A percentile compares a stretch with the other conserved stretches of the same genome.
Evolutionary conservation across 352 stramenopile species (phyloP).

Genomic region (Phytophthora capsici): DNA sequence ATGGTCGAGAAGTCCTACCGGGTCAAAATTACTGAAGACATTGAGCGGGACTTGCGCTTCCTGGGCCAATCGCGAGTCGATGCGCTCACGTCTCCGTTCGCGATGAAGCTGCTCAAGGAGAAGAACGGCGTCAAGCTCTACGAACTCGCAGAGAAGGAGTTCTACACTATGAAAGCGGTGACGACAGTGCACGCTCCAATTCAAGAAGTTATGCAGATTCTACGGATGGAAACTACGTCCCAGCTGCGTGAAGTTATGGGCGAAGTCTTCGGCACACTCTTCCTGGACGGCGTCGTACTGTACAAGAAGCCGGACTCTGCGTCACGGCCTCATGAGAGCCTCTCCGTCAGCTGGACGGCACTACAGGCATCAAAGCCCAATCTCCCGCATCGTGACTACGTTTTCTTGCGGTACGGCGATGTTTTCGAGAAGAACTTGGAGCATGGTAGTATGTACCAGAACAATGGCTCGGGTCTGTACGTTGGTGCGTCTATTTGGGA

Average conservation of each 20-base stretch:
- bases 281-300: conserved; percentile 80
- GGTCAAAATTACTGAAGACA: conserved; percentile 77
- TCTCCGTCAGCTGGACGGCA: conserved; percentile 86
- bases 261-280: conserved; percentile 84
- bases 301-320: conserved; percentile 65
- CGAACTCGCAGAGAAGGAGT: conserved; percentile 82
- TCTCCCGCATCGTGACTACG: conserved; percentile 86
- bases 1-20: conserved; percentile 87
- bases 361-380: conserved; percentile 84
- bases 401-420: conserved; percentile 85
- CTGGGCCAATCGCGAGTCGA: conserved; percentile 83
- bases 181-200: conserved; percentile 72
- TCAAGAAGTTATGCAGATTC: conserved; percentile 83
- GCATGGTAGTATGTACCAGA: conserved; percentile 61
- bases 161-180: conserved; percentile 88
- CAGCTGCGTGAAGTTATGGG: conserved; percentile 81
- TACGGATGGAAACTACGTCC: conserved; percentile 72
- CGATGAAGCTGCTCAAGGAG: conserved; percentile 82
- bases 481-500: conserved; percentile 85
- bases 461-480: conserved; percentile 68
- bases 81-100: conserved; percentile 79
- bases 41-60: conserved; percentile 86
- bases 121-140: conserved; percentile 76
- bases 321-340: conserved; percentile 63
- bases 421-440: conserved; percentile 78